These are phyloP conservation scores for Cicer chorassanicum DNA, from an alignment of 306 rosid genomes.

Conservation along the genomic window DNA sequence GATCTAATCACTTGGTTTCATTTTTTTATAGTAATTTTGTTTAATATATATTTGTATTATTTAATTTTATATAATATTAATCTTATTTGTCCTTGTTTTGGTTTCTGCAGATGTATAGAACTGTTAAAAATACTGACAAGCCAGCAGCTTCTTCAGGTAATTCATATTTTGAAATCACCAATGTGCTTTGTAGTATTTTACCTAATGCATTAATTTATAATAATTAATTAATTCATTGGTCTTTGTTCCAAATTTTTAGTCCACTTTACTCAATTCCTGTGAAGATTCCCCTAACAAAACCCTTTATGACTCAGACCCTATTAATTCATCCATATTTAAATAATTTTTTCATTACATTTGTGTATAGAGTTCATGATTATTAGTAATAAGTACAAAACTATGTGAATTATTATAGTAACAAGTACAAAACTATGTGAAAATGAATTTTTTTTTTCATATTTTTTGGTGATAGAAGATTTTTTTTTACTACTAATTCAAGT, in stretches of 20 bases:
- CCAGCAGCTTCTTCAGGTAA: conserved; percentile 88
- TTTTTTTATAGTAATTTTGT: too few species aligned
- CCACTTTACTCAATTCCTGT: conserved; percentile 42
- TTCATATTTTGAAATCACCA: conserved; percentile 11
- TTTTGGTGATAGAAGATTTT: background rate
- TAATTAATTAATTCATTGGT: conserved; percentile 43
- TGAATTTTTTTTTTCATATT: too few species aligned
- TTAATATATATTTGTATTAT: background rate
- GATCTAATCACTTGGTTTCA: too few species aligned
- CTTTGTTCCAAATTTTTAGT: conserved; percentile 45
- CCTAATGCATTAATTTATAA: conserved; percentile 35
- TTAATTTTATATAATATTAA: background rate
- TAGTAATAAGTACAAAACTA: too few species aligned
- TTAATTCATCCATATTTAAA: conserved; percentile 27
- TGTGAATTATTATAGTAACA: too few species aligned
- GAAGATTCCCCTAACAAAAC: conserved; percentile 57
- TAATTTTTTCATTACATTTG: background rate
- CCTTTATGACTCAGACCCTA: conserved; percentile 52
- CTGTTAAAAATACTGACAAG: conserved; percentile 93
- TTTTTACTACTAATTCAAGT: background rate
- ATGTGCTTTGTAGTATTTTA: conserved; percentile 1
- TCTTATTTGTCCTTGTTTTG: conserved; percentile 37
- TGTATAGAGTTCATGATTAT: conserved; percentile 11
- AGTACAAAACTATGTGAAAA: too few species aligned
- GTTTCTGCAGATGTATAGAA: conserved; percentile 82